Evolutionary conservation across 2,329 filamentous ascomycete genomes (phyloP).

Genomic region (Penicillium hesseltinei): DNA sequence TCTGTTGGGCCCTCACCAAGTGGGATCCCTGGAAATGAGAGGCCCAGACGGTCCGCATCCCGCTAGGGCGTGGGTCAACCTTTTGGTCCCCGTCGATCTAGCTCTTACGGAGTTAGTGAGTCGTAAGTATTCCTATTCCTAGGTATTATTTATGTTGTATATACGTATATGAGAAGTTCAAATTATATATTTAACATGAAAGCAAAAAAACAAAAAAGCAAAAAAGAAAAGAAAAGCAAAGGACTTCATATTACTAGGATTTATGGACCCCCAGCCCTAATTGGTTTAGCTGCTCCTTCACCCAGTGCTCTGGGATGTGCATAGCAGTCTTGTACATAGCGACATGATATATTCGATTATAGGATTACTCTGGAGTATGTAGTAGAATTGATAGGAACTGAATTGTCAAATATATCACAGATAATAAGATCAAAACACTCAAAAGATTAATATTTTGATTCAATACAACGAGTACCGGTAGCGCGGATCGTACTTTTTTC

Average conservation of each 20-base stretch:
- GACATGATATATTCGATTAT: not conserved
- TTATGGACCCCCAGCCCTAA: not conserved
- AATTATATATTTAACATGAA: not conserved
- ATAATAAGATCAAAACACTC: not conserved
- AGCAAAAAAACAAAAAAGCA: not conserved
- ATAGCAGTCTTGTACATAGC: not conserved
- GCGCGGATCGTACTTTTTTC: constrained; percentile 6
- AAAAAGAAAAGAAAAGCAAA: not conserved
- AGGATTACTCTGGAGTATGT: not conserved
- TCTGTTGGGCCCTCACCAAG: not conserved
- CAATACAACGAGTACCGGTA: not conserved
- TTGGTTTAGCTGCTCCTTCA: not conserved
- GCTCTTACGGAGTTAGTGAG: not conserved
- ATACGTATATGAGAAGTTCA: too few species aligned
- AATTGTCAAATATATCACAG: not conserved
- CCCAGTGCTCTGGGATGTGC: not conserved
- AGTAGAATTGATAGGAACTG: too few species aligned
- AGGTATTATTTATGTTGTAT: too few species aligned
- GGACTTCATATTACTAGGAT: not conserved
- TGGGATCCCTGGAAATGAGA: constrained; percentile 3
- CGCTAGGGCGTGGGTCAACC: constrained; percentile 3
- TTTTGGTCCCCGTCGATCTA: not conserved
- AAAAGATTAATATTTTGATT: too few species aligned
- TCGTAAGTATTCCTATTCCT: too few species aligned
- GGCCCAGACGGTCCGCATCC: constrained; percentile 12